Base-by-base conservation (phyloP, 352 stramenopile genomes). In the Pythium scleroteichum region DNA sequence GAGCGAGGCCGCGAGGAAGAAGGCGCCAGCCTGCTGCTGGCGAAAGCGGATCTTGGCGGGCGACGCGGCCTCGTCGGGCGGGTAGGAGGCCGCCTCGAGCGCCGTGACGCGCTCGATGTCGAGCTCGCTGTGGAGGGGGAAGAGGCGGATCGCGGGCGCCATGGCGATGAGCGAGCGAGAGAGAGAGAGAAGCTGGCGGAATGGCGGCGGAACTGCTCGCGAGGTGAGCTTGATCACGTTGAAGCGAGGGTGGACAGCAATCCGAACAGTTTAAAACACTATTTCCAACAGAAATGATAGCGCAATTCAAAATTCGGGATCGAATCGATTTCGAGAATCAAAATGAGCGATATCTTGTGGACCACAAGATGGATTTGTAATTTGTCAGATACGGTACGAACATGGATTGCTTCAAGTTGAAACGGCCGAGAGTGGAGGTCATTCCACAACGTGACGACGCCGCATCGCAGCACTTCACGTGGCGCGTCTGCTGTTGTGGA, bases 51-150 rank as follows among this genome's bases (percentile, higher is more conserved):
- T 79, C 24, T 67, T 67, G 39, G 66, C 80, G 42, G 91, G 84
- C 16, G 78, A 90, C 20, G 90, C 91, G 2, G 85, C 86, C 71
- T 98, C 91, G 53, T 97, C 90, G 16, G 69, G 41, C 0, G 90
- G 90, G 63, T 97, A 97, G 4, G 81, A 88, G 20, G 71, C 69
- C 16, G 68, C 54, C 62, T 92, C 83, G 29, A 92, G 64, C 26
- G 70, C 62, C 48, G 66, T 65, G 55, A 84, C 75, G 50, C 69
- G 68, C 45, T 65, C 56, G 47, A 85, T 72, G 35, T 85, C 69
- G 9, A 1, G n/a, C 27, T 72, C 68, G 7, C 29, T 38, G 2
- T 26, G 2, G 23, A 75, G 59, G 8, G 16, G 35, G 16, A 27
- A 16, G 41, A 68, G 59, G 9, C 22, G 47, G 44, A 63, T 39